Evolutionary conservation across 2,329 filamentous ascomycete genomes (phyloP), one percentile per base, ranked within the genome.

Genomic region (Arthrocladium fulminans): DNA sequence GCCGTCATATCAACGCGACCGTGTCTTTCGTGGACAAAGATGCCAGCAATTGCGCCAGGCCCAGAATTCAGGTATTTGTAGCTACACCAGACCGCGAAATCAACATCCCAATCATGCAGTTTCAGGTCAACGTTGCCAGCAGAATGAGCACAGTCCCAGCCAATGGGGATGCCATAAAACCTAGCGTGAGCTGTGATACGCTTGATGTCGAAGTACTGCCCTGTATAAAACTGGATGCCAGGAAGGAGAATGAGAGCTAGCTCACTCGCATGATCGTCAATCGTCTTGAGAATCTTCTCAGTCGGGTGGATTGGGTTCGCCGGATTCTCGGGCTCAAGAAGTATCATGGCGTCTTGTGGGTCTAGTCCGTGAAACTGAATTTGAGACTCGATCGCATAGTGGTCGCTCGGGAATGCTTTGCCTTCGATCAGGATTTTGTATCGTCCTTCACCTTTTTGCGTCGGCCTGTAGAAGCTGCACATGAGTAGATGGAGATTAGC

Each of bases 61-160:
- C 88, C 88, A 22, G 82, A 81, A 62, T 94, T 94, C 63, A 94
- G 77, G 69, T 95, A 95, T 69, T 95, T 95, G 74, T 95, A 95
- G 15, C 83, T 89, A 67, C 88, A 95, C 88, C 88, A 95, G 47
- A 79, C 86, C 13, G 89, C 88, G 60, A 94, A 94, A 64, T 95
- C 88, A 27, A 94, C 87, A 56, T 85, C 76, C 88, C 88, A 95
- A 58, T 90, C 86, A 65, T 94, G 88, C 17, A 95, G 73, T 50
- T 73, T 68, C 15, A 95, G 67, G 34, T 84, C 80, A 1, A 94
- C 85, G 61, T 95, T 95, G 25, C 88, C 88, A 19, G 79, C 85
- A 0, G 87, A 86, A 64, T 94, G 88, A 0, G 88, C 88, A 22
- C 92, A 80, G 62, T 94, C 88, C 88, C 88, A 95, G 22, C 88